Base-by-base conservation (phyloP, 257 asterid genomes). In the Nicotiana otophora region DNA sequence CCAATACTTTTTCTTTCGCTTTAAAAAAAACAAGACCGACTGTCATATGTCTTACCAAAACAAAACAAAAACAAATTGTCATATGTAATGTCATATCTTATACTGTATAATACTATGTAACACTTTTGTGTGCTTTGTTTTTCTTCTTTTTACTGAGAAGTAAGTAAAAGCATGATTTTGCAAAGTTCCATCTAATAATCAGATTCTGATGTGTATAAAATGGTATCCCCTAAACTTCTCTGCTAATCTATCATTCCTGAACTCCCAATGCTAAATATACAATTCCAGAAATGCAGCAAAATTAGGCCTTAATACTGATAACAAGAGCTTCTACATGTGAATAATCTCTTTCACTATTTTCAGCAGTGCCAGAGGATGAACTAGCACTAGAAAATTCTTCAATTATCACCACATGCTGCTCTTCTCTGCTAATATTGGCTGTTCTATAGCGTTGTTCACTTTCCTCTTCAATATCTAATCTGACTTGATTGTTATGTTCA, bases 381-480 rank as follows among this genome's bases (percentile, higher is more conserved):
- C 75, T 46, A 42, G 86, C 80, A 70, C 86, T 74, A 31, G 87
- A 86, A 36, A 86, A 82, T 78, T 82, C 86, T 68, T 82, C 86
- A 5, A 19, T 64, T 7, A 83, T 86, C 26, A 62, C 20, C 15
- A 36, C 61, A 53, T 54, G 54, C 7, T 86, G 81, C 19, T 79
- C 82, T 39, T 7, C 83, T 58, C 16, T 80, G 26, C 83, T 81
- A 70, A 23, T 60, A 5, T 65, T 64, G 2, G 19, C 9, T 5
- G 36, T 61, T 26, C 9, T 33, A 31, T 53, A 60, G 83, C 20
- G 82, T n/a, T 74, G 84, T 15, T 67, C 84, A 10, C 79, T 72
- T 16, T 46, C 79, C 36, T 20, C 79, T 11, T 84, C 83, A 53
- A 55, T 10, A 75, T 63, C 70, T 54, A 62, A 34, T 16, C 69